phyloP scores from a whole-genome alignment of 306 rosid species.

The Astragalus glycyphyllos region DNA sequence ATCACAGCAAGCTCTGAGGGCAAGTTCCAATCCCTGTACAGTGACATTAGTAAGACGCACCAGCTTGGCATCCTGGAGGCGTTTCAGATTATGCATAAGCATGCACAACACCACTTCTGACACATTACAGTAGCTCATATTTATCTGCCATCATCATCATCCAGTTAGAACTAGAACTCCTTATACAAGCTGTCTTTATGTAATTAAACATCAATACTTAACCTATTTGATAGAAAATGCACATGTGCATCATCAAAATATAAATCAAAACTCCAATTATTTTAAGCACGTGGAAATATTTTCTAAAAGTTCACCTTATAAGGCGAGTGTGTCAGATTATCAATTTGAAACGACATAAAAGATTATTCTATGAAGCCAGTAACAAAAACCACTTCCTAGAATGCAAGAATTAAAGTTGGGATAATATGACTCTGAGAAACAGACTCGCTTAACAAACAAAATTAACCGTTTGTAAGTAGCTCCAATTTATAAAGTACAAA shows the following conservation, averaged over 20 bases:
- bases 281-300: constrained; percentile 1
- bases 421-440: constrained; percentile 12
- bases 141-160: constrained; percentile 58
- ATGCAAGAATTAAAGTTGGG: background rate
- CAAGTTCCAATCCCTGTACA: constrained; percentile 61
- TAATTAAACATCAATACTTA: background rate
- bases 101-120: constrained; percentile 65
- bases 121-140: constrained; percentile 61
- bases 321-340: constrained; percentile 2
- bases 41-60: constrained; percentile 58
- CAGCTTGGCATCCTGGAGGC: constrained; percentile 73
- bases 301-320: background rate
- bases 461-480: background rate
- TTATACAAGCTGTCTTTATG: background rate
- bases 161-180: constrained; percentile 39
- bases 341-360: background rate
- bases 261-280: constrained; percentile 5
- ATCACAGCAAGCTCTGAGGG: constrained; percentile 60
- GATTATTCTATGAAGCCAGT: constrained; percentile 6
- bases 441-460: background rate
- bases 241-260: background rate
- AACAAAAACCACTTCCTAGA: background rate
- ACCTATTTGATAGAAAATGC: constrained; percentile 5
- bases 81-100: constrained; percentile 63
- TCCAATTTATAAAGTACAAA: constrained; percentile 1